Conservation (phyloP, 768 basidiomycete species). For the Phallus indusiatus region DNA sequence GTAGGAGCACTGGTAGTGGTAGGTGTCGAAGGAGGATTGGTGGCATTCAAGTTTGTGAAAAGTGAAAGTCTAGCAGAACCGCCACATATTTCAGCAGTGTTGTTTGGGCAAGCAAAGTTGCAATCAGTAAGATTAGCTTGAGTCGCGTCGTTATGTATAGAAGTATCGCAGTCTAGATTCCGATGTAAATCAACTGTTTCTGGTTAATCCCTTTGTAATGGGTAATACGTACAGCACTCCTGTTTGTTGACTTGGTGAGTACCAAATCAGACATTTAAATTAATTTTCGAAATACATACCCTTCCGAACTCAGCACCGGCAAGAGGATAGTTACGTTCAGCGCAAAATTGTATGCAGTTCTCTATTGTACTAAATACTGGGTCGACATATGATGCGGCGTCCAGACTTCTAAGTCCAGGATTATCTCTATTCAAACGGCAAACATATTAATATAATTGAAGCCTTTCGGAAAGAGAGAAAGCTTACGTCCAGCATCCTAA, state of each 20-base stretch:
- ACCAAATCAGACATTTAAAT: background rate
- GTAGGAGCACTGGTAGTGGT: too few relatives aligned
- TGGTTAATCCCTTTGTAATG: background rate
- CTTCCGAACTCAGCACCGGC: slow-evolving; percentile 39
- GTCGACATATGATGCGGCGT: slow-evolving; percentile 35
- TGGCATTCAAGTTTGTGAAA: slow-evolving; percentile 42
- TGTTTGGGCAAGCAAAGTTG: slow-evolving; percentile 55
- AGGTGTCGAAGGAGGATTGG: too few relatives aligned
- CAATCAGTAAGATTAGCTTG: slow-evolving; percentile 43
- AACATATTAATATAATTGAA: background rate
- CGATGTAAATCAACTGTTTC: background rate
- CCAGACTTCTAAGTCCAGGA: slow-evolving; percentile 45
- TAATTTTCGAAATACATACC: slow-evolving; percentile 30
- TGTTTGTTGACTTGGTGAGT: slow-evolving; percentile 10
- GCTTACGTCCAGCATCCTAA: slow-evolving; percentile 1
- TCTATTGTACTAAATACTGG: slow-evolving; percentile 53
- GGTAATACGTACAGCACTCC: slow-evolving; percentile 9
- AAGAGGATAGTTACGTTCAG: slow-evolving; percentile 26
- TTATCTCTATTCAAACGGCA: slow-evolving; percentile 37
- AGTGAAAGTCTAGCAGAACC: slow-evolving; percentile 57
- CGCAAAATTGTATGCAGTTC: slow-evolving; percentile 36
- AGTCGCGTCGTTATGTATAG: slow-evolving; percentile 36
- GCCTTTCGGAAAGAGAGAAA: too few relatives aligned
- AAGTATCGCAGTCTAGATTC: slow-evolving; percentile 38
- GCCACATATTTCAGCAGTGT: slow-evolving; percentile 57